A percentile compares a stretch with the other conserved stretches of the same genome.
Conservation (phyloP, 2,329 filamentous ascomycete species). For the Calonectria crousiana region DNA sequence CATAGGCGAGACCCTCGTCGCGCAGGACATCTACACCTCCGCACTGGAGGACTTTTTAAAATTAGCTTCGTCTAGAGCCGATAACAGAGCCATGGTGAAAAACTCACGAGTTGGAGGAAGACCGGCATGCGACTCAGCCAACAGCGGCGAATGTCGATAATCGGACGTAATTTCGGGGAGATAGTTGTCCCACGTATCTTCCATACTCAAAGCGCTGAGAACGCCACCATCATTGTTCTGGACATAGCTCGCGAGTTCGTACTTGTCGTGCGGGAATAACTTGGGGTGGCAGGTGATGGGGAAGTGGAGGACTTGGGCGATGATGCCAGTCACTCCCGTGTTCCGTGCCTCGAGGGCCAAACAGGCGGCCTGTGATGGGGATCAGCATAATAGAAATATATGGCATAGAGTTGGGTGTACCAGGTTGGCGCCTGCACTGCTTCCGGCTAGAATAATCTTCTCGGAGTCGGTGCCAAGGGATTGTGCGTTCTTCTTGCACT, state of each 20-base stretch:
- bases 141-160: conserved; percentile 37
- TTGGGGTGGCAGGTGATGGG: conserved; percentile 39
- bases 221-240: conserved; percentile 34
- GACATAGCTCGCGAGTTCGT: conserved; percentile 39
- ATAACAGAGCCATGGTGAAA: neutral
- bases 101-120: conserved; percentile 37
- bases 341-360: conserved; percentile 27
- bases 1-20: conserved; percentile 38
- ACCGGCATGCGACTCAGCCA: conserved; percentile 25
- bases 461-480: conserved; percentile 32
- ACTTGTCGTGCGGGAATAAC: conserved; percentile 35
- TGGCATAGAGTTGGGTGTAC: neutral
- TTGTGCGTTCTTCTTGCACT: conserved; percentile 39
- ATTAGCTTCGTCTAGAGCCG: neutral
- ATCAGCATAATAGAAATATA: neutral
- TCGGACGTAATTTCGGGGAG: conserved; percentile 22
- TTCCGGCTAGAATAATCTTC: conserved; percentile 36
- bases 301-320: conserved; percentile 39
- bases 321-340: conserved; percentile 30
- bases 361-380: conserved; percentile 28
- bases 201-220: conserved; percentile 22
- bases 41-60: conserved; percentile 34
- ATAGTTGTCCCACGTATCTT: conserved; percentile 29
- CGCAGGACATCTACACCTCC: conserved; percentile 35
- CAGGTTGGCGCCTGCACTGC: conserved; percentile 38